Evolutionary conservation across 177 flowering plant genomes (phyloP), one percentile per base, ranked within the genome.

Genomic region (Tripterygium wilfordii): DNA sequence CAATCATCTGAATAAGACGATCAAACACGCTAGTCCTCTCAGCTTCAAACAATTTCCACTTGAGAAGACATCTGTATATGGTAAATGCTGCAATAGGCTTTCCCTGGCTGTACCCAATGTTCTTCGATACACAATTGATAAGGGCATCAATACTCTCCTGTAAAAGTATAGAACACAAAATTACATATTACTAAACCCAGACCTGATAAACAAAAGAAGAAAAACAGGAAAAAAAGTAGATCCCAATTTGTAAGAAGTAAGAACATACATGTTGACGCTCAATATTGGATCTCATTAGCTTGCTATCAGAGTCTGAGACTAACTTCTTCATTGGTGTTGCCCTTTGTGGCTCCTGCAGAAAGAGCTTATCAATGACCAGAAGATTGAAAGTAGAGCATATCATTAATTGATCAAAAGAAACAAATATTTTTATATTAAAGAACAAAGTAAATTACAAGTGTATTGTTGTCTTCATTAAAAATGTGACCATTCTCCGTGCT

Each of bases 21-120:
- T 88, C 97, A 82, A 86, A 90, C 24, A 87, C 88, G 68, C 77
- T 86, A 20, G 96, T 92, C 58, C 70, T 80, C 57, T 92, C 96
- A 33, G 91, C 87, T 68, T 92, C 96, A 75, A 92, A 92, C 14
- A 87, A 88, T 66, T 79, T 92, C 96, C 98, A 92, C 54, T 89
- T 78, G 28, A 89, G 75, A 56, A 92, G 96, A 56, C 96, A 86
- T 72, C 75, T 92, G 66, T 83, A 91, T 23, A 83, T 88, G 30
- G 85, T 85, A 64, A 83, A 71, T 48, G 96, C 95, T 45, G 98
- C 97, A 64, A 87, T 80, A 15, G 97, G 88, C 68, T 86, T 89
- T 27, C 87, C 96, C 49, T 86, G 76, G 72, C 85, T 80, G 64
- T 75, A 89, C 8, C 96, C 98, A 63, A 86, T 63, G 68, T 88